Evolutionary conservation across 371 early-diverging fungal species (phyloP).

Genomic region (Rhizopus arrhizus): DNA sequence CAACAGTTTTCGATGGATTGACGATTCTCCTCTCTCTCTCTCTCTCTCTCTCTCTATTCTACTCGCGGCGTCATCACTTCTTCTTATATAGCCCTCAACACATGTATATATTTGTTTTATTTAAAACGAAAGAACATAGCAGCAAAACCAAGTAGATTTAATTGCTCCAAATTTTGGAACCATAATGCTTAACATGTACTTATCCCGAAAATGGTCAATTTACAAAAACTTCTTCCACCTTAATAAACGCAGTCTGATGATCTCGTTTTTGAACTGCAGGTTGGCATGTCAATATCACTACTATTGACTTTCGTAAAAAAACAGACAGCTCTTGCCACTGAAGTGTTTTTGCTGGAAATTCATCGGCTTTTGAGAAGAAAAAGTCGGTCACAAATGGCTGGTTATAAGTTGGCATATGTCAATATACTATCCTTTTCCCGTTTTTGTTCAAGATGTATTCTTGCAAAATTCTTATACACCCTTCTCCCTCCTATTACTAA

Average conservation of each 20-base stretch:
- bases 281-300: slow-evolving; percentile 5
- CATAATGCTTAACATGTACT: slow-evolving; percentile 12
- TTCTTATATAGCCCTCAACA: slow-evolving; percentile 14
- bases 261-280: slow-evolving; percentile 17
- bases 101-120: slow-evolving; percentile 13
- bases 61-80: slow-evolving; percentile 11
- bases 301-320: slow-evolving; percentile 17
- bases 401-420: slow-evolving; percentile 10
- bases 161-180: slow-evolving; percentile 14
- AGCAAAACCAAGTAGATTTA: slow-evolving; percentile 17
- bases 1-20: slow-evolving; percentile 18
- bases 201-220: slow-evolving; percentile 11
- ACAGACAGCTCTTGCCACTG: slow-evolving; percentile 11
- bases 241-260: slow-evolving; percentile 18
- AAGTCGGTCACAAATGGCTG: slow-evolving; percentile 2
- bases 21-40: slow-evolving; percentile 11
- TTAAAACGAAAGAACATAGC: slow-evolving; percentile 1
- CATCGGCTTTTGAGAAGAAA: too few species aligned
- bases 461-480: slow-evolving; percentile 3
- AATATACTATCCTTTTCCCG: slow-evolving; percentile 10
- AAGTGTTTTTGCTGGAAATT: slow-evolving; percentile 11
- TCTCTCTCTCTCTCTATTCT: slow-evolving; percentile 11
- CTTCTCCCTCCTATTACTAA: slow-evolving; percentile 2
- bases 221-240: slow-evolving; percentile 14
- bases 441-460: slow-evolving; percentile 4